A percentile compares a stretch with the other conserved stretches of the same genome.
Evolutionary conservation across 2,329 filamentous ascomycete genomes (phyloP).

Genomic region (Fusarium fujikuroi): DNA sequence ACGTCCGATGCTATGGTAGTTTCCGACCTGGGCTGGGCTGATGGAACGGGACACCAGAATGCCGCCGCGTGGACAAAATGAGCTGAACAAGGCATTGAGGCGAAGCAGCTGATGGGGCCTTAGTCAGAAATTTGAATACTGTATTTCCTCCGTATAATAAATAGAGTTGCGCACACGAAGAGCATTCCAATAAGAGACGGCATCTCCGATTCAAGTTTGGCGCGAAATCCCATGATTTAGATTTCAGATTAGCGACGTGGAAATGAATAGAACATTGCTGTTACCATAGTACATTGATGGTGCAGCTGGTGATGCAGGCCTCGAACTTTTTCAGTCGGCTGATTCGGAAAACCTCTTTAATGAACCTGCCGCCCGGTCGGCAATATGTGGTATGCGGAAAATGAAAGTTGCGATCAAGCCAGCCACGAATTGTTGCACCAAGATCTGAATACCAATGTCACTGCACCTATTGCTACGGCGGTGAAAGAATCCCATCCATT

Average conservation of each 20-base stretch:
- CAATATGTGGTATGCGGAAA: neutral
- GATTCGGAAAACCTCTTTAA: slow-evolving; percentile 3
- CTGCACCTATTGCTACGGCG: slow-evolving; percentile 28
- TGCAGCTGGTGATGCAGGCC: neutral
- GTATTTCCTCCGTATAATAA: neutral
- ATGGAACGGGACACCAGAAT: slow-evolving; percentile 16
- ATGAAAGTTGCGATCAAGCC: slow-evolving; percentile 7
- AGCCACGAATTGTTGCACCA: slow-evolving; percentile 22
- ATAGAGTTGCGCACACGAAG: slow-evolving; percentile 25
- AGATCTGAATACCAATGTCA: slow-evolving; percentile 19
- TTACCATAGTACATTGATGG: neutral
- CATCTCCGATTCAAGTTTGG: slow-evolving; percentile 27
- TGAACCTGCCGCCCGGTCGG: neutral
- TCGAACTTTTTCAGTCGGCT: slow-evolving; percentile 1
- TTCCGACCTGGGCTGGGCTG: slow-evolving; percentile 13
- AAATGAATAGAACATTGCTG: slow-evolving; percentile 18
- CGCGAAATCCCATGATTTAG: slow-evolving; percentile 24
- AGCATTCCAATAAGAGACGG: slow-evolving; percentile 32
- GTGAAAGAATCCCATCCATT: slow-evolving; percentile 22
- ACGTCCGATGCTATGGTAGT: slow-evolving; percentile 27
- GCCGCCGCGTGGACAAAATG: slow-evolving; percentile 24
- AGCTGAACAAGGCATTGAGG: slow-evolving; percentile 28
- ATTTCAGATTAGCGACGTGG: slow-evolving; percentile 22
- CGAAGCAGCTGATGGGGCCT: slow-evolving; percentile 26
- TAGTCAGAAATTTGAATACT: slow-evolving; percentile 8